Conservation (phyloP, 2,329 filamentous ascomycete species). For the Talaromyces sp. region DNA sequence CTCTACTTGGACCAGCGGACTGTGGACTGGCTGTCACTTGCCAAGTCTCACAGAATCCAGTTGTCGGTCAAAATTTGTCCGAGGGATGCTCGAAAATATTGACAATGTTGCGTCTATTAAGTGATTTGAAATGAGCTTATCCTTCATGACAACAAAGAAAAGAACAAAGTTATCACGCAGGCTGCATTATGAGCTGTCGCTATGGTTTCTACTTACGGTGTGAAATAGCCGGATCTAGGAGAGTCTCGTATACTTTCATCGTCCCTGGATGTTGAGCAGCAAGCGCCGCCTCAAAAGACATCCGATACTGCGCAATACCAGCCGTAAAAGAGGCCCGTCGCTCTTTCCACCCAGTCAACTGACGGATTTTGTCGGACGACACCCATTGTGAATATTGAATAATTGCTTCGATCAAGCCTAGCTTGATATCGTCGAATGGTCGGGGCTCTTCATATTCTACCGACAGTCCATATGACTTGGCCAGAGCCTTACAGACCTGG, state of each 20-base stretch:
- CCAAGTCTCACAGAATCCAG: background rate
- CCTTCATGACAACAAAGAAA: background rate
- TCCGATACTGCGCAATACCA: slow-evolving; percentile 13
- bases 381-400: slow-evolving; percentile 16
- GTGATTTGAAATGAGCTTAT: background rate
- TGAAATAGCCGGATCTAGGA: background rate
- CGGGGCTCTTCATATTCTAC: slow-evolving; percentile 8
- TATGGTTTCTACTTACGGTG: background rate
- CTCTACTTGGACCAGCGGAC: background rate
- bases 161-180: background rate
- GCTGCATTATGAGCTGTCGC: background rate
- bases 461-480: slow-evolving; percentile 9
- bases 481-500: slow-evolving; percentile 8
- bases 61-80: background rate
- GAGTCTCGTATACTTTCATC: slow-evolving; percentile 7
- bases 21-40: background rate
- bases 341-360: slow-evolving; percentile 14
- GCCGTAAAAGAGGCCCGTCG: slow-evolving; percentile 6
- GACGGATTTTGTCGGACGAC: slow-evolving; percentile 13
- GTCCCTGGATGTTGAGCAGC: slow-evolving; percentile 11
- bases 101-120: background rate
- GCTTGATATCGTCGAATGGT: background rate
- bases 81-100: background rate
- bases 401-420: background rate
- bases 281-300: slow-evolving; percentile 14